Evolutionary conservation across 805 yeast species (phyloP).

Genomic region (Wickerhamomyces chambardii): DNA sequence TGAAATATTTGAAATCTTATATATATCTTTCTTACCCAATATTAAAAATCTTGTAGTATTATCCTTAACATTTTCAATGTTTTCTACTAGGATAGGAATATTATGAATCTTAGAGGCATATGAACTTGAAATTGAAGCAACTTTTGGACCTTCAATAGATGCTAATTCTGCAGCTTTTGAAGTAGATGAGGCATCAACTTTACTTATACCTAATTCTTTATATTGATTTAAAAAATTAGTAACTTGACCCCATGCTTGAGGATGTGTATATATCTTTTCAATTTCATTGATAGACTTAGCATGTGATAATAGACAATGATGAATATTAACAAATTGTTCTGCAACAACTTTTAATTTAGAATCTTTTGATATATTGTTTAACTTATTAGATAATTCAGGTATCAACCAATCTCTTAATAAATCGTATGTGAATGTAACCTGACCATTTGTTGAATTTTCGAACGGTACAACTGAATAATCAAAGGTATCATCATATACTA

Average conservation of each 20-base stretch:
- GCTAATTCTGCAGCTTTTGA: slow-evolving; percentile 76
- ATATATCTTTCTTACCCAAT: slow-evolving; percentile 31
- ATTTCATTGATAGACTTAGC: slow-evolving; percentile 36
- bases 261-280: slow-evolving; percentile 72
- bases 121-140: slow-evolving; percentile 67
- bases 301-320: slow-evolving; percentile 60
- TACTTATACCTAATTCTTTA: slow-evolving; percentile 27
- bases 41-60: slow-evolving; percentile 86
- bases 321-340: slow-evolving; percentile 77
- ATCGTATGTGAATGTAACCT: slow-evolving; percentile 81
- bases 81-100: slow-evolving; percentile 41
- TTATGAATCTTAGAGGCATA: slow-evolving; percentile 56
- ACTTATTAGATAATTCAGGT: slow-evolving; percentile 8
- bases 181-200: slow-evolving; percentile 69
- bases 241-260: slow-evolving; percentile 98
- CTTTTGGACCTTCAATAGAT: slow-evolving; percentile 25
- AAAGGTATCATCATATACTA: slow-evolving; percentile 33
- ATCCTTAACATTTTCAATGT: slow-evolving; percentile 62
- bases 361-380: background rate
- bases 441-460: slow-evolving; percentile 94
- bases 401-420: slow-evolving; percentile 61
- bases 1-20: slow-evolving; percentile 24
- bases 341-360: slow-evolving; percentile 49
- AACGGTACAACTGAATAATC: slow-evolving; percentile 78
- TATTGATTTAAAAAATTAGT: slow-evolving; percentile 37